A percentile compares a stretch with the other conserved stretches of the same genome.
These are phyloP conservation scores for Phytophthora ohioensis DNA, from an alignment of 352 stramenopile species.

Conservation along the genomic window DNA sequence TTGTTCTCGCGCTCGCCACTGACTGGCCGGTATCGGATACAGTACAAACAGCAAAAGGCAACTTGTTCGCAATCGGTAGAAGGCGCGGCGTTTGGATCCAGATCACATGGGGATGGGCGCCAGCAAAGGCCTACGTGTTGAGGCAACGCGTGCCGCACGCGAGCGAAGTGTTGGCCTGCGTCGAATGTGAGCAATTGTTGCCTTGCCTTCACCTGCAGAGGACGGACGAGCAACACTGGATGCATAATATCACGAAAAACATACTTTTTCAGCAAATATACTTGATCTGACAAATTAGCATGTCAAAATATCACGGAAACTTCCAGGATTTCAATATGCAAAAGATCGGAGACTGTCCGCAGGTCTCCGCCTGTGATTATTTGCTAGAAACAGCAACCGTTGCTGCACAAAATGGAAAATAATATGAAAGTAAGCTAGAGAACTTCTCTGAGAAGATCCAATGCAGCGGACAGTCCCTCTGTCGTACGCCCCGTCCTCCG, in stretches of 20 bases:
- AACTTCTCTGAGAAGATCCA: not conserved
- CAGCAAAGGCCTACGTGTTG: conserved; percentile 2
- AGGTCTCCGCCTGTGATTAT: conserved; percentile 8
- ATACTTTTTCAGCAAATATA: not conserved
- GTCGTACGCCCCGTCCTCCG: not conserved
- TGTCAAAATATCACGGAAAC: conserved; percentile 23
- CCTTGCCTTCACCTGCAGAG: not conserved
- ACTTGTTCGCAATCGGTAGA: not conserved
- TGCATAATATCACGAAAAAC: conserved; percentile 21
- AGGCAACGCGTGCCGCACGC: conserved; percentile 5
- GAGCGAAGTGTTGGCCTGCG: conserved; percentile 8
- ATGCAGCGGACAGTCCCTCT: not conserved
- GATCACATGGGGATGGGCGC: conserved; percentile 18
- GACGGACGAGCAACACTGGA: conserved; percentile 6
- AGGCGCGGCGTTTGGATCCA: conserved; percentile 17
- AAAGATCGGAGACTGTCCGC: conserved; percentile 17
- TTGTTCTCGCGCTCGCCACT: conserved; percentile 1
- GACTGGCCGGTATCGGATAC: no score
- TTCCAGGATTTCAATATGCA: conserved; percentile 25
- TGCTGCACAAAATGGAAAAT: conserved; percentile 2
- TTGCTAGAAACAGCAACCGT: not conserved
- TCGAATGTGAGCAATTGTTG: not conserved
- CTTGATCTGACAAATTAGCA: not conserved
- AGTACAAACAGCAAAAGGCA: conserved; percentile 23
- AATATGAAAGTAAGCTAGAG: not conserved